A percentile compares a stretch with the other conserved stretches of the same genome.
phyloP scores from a whole-genome alignment of 495 filamentous ascomycete genomes.

The Melanomma pulvis-pyrius region DNA sequence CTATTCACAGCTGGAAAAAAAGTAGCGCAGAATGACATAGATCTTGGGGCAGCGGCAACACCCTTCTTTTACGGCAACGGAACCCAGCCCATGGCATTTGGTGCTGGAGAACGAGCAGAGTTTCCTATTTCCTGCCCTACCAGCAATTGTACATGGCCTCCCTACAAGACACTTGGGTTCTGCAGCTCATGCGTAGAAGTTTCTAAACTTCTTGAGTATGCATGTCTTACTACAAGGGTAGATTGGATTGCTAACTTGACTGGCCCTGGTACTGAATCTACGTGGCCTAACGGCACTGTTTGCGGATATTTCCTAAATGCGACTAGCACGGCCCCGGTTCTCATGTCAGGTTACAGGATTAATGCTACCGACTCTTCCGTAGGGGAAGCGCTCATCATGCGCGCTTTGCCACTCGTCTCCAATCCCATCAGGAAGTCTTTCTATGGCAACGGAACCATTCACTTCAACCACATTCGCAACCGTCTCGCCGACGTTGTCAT shows the following conservation, averaged over 20 bases:
- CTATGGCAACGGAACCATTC: constrained; percentile 20
- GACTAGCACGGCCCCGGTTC: constrained; percentile 12
- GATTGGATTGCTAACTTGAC: neutral
- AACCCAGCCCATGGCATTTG: constrained; percentile 12
- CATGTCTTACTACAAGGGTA: neutral
- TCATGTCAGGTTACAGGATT: constrained; percentile 29
- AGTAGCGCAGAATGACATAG: neutral
- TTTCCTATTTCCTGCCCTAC: constrained; percentile 21
- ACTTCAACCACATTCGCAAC: constrained; percentile 31
- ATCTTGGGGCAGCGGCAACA: neutral
- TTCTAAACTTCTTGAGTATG: constrained; percentile 4
- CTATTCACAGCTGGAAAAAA: neutral
- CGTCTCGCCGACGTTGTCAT: constrained; percentile 23
- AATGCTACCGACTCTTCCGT: neutral
- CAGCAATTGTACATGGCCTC: constrained; percentile 23
- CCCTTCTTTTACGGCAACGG: constrained; percentile 24
- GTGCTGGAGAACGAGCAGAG: constrained; percentile 13
- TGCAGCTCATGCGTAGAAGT: constrained; percentile 17
- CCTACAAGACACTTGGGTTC: constrained; percentile 17
- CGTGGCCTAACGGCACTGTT: neutral
- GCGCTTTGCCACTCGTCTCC: constrained; percentile 15
- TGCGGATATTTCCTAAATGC: constrained; percentile 21
- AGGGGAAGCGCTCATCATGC: constrained; percentile 11
- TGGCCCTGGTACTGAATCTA: neutral
- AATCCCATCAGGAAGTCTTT: neutral